Evolutionary conservation across 2,329 filamentous ascomycete genomes (phyloP).

Genomic region (Ophiostoma angusticollis): DNA sequence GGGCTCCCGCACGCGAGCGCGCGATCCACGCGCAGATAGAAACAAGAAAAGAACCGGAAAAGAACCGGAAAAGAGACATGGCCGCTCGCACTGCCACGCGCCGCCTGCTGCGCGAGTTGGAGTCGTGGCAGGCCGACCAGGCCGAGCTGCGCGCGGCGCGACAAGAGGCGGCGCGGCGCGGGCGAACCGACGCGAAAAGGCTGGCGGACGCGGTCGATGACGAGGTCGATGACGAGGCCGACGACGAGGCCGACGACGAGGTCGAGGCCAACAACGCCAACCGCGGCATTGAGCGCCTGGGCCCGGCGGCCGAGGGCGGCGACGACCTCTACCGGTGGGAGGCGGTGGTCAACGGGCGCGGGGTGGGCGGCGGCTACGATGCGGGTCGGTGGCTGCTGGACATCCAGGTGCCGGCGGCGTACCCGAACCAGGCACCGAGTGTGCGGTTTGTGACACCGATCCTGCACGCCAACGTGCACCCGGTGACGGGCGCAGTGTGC

Average conservation of each 20-base stretch:
- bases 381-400: constrained; percentile 70
- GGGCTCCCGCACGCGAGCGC: no score
- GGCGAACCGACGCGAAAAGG: no score
- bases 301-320: constrained; percentile 34
- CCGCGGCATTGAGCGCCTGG: constrained; percentile 44
- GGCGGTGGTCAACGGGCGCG: constrained; percentile 46
- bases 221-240: not conserved
- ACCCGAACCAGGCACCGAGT: constrained; percentile 65
- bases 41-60: not conserved
- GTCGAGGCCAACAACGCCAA: constrained; percentile 10
- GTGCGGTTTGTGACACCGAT: constrained; percentile 75
- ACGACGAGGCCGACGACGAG: not conserved
- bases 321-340: constrained; percentile 46
- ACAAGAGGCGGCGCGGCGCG: no score
- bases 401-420: constrained; percentile 63
- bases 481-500: constrained; percentile 77
- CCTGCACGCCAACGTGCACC: constrained; percentile 67
- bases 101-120: constrained; percentile 46
- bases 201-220: no score
- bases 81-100: constrained; percentile 37
- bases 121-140: constrained; percentile 37
- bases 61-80: not conserved
- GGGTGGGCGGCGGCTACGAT: constrained; percentile 43
- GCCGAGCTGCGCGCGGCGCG: constrained; percentile 15
- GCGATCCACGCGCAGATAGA: not conserved